Conservation (phyloP, 2,329 filamentous ascomycete species). For the Pestalotiopsis sp. region DNA sequence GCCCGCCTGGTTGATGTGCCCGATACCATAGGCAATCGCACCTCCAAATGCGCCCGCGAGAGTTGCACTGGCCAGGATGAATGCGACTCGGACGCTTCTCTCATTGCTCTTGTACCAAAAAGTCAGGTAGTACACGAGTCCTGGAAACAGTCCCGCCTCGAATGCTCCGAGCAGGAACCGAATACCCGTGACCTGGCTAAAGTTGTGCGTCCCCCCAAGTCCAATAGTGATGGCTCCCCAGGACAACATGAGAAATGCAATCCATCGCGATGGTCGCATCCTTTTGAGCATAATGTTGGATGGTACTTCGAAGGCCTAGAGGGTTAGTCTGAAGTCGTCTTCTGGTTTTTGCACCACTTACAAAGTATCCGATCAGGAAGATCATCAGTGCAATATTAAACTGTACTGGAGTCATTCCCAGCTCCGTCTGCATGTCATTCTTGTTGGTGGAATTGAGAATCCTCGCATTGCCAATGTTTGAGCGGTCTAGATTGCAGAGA, state of each 20-base stretch:
- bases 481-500: conserved; percentile 68
- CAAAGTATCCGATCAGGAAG: conserved; percentile 32
- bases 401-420: conserved; percentile 62
- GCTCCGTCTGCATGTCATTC: conserved; percentile 65
- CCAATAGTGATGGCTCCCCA: conserved; percentile 72
- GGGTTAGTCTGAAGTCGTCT: no score
- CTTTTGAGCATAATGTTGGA: conserved; percentile 69
- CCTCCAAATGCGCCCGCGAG: conserved; percentile 78
- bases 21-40: conserved; percentile 72
- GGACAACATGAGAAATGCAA: conserved; percentile 66
- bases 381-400: conserved; percentile 52
- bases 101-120: conserved; percentile 75
- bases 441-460: conserved; percentile 63
- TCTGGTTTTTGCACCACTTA: no score
- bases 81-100: conserved; percentile 71
- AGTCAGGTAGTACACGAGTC: conserved; percentile 68
- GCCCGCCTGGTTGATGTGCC: conserved; percentile 67
- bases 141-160: conserved; percentile 73
- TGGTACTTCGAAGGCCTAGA: conserved; percentile 62
- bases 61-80: conserved; percentile 68
- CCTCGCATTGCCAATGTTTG: conserved; percentile 72
- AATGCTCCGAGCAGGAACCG: conserved; percentile 69
- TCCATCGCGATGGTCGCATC: conserved; percentile 62
- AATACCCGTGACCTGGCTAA: conserved; percentile 64
- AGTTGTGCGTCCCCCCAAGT: conserved; percentile 66